A percentile compares a stretch with the other conserved stretches of the same genome.
These are phyloP conservation scores for Dactylorhiza incarnata DNA, from an alignment of 106 monocot genomes.

Conservation along the genomic window DNA sequence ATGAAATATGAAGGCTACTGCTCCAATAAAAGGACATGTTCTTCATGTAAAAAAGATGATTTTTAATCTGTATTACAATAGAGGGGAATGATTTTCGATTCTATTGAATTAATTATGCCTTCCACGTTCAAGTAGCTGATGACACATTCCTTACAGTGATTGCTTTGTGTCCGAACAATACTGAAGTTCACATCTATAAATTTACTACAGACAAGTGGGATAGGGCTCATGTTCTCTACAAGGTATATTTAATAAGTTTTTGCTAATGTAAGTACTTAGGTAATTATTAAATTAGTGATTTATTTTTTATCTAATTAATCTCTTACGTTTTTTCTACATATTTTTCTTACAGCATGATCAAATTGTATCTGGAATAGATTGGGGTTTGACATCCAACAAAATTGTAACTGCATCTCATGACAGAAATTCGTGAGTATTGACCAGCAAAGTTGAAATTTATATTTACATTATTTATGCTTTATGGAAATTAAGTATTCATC, in stretches of 20 bases:
- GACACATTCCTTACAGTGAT: slow-evolving; percentile 38
- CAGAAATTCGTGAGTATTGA: slow-evolving; percentile 81
- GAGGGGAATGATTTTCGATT: background rate
- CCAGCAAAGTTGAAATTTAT: background rate
- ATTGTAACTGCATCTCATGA: slow-evolving; percentile 98
- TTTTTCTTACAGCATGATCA: slow-evolving; percentile 78
- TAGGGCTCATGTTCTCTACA: slow-evolving; percentile 57
- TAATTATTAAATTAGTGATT: slow-evolving; percentile 1
- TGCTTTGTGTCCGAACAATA: slow-evolving; percentile 81
- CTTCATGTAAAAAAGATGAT: background rate
- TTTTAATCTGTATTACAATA: background rate
- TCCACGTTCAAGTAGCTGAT: slow-evolving; percentile 2
- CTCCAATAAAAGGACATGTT: too few relatives aligned
- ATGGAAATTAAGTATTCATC: slow-evolving; percentile 2
- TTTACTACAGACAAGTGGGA: slow-evolving; percentile 53
- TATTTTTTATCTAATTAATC: slow-evolving; percentile 3
- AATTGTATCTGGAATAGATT: slow-evolving; percentile 89
- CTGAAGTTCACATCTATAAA: slow-evolving; percentile 69
- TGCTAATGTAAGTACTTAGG: background rate
- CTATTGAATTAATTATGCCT: background rate
- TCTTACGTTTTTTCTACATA: background rate
- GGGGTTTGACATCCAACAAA: slow-evolving; percentile 80
- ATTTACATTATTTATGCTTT: slow-evolving; percentile 1
- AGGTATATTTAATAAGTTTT: slow-evolving; percentile 26
- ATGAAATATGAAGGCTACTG: too few relatives aligned